Evolutionary conservation across 306 rosid genomes (phyloP).

Genomic region (Styphnolobium japonicum): DNA sequence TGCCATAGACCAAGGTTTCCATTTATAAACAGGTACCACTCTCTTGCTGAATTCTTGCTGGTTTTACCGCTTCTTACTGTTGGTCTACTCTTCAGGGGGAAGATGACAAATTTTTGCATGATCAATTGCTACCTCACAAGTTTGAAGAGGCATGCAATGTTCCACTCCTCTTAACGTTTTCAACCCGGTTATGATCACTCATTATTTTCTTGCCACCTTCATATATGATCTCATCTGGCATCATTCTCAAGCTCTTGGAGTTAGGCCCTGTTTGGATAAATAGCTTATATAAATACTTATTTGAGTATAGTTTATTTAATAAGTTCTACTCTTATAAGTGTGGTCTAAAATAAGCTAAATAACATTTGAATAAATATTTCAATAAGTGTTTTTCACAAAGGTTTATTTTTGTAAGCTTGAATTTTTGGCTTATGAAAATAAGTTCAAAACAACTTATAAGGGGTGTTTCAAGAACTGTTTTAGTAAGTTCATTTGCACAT

Average conservation of each 20-base stretch:
- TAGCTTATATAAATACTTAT: no score
- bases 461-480: no score
- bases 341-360: no score
- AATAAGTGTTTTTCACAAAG: no score
- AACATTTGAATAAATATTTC: no score
- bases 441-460: no score
- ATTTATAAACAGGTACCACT: not conserved
- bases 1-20: not conserved
- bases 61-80: not conserved
- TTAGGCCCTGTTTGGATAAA: no score
- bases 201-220: slow-evolving; percentile 79
- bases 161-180: slow-evolving; percentile 60
- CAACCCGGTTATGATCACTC: slow-evolving; percentile 93
- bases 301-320: no score
- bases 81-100: slow-evolving; percentile 58
- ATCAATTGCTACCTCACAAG: slow-evolving; percentile 74
- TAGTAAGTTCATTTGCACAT: no score
- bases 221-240: slow-evolving; percentile 87
- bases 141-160: slow-evolving; percentile 85
- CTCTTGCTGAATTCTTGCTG: not conserved
- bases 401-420: no score
- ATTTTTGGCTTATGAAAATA: no score
- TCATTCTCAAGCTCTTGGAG: slow-evolving; percentile 88
- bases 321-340: no score
- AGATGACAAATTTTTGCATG: slow-evolving; percentile 74